phyloP scores from a whole-genome alignment of 73 alveolate genomes.

The Paramecium primaurelia region DNA sequence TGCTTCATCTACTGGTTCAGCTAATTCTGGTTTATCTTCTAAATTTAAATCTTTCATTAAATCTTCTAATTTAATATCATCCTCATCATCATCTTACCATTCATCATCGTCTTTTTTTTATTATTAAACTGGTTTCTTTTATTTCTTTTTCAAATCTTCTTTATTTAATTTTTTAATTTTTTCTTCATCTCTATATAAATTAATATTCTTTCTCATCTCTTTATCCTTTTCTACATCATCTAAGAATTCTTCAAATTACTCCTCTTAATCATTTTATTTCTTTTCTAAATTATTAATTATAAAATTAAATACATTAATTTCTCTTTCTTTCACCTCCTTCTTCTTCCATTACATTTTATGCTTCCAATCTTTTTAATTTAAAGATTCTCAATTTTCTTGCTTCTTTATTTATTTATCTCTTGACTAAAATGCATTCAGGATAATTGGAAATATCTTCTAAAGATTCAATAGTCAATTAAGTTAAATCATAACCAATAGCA shows the following conservation, averaged over 20 bases:
- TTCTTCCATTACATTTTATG: conserved; percentile 45
- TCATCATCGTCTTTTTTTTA: background rate
- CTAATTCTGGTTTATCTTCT: conserved; percentile 45
- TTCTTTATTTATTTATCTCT: conserved; percentile 37
- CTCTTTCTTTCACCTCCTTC: conserved; percentile 53
- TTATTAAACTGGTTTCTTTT: background rate
- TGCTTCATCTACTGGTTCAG: conserved; percentile 10
- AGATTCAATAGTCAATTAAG: conserved; percentile 71
- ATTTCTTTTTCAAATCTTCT: conserved; percentile 4
- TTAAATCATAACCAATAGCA: conserved; percentile 78
- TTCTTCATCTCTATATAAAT: conserved; percentile 59
- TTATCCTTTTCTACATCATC: conserved; percentile 60
- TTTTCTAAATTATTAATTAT: background rate
- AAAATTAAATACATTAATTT: background rate
- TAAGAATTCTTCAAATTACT: conserved; percentile 58
- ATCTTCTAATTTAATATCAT: conserved; percentile 58
- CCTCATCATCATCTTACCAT: conserved; percentile 36
- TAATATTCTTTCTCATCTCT: conserved; percentile 51
- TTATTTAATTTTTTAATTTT: background rate
- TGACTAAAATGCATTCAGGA: conserved; percentile 53
- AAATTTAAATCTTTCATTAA: conserved; percentile 50
- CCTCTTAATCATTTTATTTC: conserved; percentile 50
- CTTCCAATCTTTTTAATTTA: conserved; percentile 51
- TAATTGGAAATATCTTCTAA: conserved; percentile 60
- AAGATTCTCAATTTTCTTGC: conserved; percentile 24